Base-by-base conservation (phyloP, 306 rosid species). In the Trifolium dubium region DNA sequence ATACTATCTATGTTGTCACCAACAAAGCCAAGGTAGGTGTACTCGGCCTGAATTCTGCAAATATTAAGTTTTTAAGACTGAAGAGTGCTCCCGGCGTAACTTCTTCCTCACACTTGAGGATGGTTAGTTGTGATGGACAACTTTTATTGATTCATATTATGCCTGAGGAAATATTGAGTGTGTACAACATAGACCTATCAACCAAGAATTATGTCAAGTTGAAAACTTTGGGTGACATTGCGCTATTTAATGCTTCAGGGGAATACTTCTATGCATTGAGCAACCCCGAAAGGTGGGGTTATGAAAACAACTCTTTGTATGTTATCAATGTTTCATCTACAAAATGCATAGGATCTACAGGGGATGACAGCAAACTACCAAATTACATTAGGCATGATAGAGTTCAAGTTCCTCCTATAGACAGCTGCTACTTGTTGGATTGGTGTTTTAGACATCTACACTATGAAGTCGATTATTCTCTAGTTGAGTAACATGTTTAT, bases 141-240 rank as follows among this genome's bases (percentile, higher is more conserved):
- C 41, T 60, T 31, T n/a, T 60, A 31, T 8, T 59, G 65, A 2
- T 59, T 59, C 39, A 59, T 59, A 60, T 60, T 31, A 30, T 2
- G 4, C 13, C 5, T 10, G 10, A 34, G 10, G 10, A n/a, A 60
- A 60, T 30, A 31, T 31, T 13, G 19, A 13, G 31, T 31, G 41
- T 60, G 11, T 60, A 60, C 41, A n/a, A 30, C 19, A 60, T 60
- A 31, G 65, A 60, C 41, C 31, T 60, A 19, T 60, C 65, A 31
- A 60, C 18, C 19, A 60, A 30, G 40, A 60, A 31, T 60, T 60
- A 6, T 14, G 41, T 60, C 19, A 34, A 6, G 19, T 1, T 59
- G 18, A 2, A 59, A 59, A 59, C 40, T 30, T 8, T 30, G 5
- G 65, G 65, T 8, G 64, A 59, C 65, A 30, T 31, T 30, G 65